Percentiles rank a stretch among this genome's conserved stretches.
Evolutionary conservation across 768 basidiomycete species (phyloP).

Genomic region (Hortiboletus campestris): DNA sequence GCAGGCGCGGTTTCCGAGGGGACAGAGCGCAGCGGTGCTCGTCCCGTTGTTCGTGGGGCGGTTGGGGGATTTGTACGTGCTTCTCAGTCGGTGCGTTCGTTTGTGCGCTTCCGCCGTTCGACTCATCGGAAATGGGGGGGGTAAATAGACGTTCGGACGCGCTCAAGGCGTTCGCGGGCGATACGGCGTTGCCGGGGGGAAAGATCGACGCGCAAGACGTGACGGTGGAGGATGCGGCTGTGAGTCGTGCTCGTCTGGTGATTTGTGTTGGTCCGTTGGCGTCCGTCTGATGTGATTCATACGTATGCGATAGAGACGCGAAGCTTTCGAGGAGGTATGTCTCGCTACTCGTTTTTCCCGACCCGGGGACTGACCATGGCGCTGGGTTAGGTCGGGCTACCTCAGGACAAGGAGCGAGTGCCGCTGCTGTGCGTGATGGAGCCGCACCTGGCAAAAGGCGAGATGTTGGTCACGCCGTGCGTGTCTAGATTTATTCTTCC

Average conservation of each 20-base stretch:
- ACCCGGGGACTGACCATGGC: background rate
- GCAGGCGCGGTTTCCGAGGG: slow-evolving; percentile 48
- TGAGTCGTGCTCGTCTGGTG: slow-evolving; percentile 27
- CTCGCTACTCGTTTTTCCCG: background rate
- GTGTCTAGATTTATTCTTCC: slow-evolving; percentile 28
- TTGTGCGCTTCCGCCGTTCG: background rate
- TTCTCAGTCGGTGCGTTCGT: slow-evolving; percentile 70
- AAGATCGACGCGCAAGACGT: slow-evolving; percentile 69
- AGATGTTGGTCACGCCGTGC: slow-evolving; percentile 81
- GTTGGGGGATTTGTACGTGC: slow-evolving; percentile 78
- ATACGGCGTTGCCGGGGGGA: slow-evolving; percentile 87
- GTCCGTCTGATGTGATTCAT: background rate
- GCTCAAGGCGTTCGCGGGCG: slow-evolving; percentile 77
- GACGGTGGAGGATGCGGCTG: slow-evolving; percentile 78
- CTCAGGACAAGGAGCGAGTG: slow-evolving; percentile 63
- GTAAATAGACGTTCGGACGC: slow-evolving; percentile 63
- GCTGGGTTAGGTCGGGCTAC: slow-evolving; percentile 73
- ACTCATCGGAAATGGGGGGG: background rate
- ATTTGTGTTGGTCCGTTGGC: background rate
- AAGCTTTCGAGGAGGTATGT: slow-evolving; percentile 86
- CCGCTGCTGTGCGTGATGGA: slow-evolving; percentile 77
- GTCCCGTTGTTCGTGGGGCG: slow-evolving; percentile 85
- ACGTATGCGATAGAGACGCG: slow-evolving; percentile 55
- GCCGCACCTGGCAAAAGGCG: slow-evolving; percentile 71
- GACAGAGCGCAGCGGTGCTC: slow-evolving; percentile 70